A percentile compares a stretch with the other conserved stretches of the same genome.
phyloP scores from a whole-genome alignment of 2,329 filamentous ascomycete genomes.

The Cordyceps cateniannulata region DNA sequence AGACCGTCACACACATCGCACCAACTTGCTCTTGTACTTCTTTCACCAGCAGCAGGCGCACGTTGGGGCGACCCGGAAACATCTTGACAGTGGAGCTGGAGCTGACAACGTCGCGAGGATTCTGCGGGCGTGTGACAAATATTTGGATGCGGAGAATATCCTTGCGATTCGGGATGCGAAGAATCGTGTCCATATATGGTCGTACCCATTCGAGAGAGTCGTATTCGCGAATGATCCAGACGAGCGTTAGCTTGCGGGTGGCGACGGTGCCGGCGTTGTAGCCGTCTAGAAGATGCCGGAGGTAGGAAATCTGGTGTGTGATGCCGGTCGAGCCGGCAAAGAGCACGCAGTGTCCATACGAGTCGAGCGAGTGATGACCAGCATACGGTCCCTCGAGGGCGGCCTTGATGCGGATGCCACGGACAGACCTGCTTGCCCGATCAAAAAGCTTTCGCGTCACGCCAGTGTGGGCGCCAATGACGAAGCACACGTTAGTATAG shows the following conservation, averaged over 20 bases:
- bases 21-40: conserved; percentile 79
- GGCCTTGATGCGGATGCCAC: conserved; percentile 57
- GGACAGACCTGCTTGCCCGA: conserved; percentile 50
- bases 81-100: conserved; percentile 79
- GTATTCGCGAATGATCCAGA: conserved; percentile 89
- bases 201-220: conserved; percentile 91
- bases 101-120: conserved; percentile 72
- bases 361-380: conserved; percentile 76
- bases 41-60: conserved; percentile 69
- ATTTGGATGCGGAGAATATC: conserved; percentile 81
- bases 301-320: conserved; percentile 87
- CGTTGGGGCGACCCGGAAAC: conserved; percentile 82
- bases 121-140: conserved; percentile 83
- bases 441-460: conserved; percentile 79
- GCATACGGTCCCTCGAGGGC: conserved; percentile 88
- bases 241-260: conserved; percentile 71
- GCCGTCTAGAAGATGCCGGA: conserved; percentile 68
- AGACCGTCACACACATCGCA: conserved; percentile 81
- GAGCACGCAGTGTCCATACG: conserved; percentile 85
- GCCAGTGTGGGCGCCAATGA: conserved; percentile 82
- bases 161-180: conserved; percentile 72
- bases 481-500: conserved; percentile 62
- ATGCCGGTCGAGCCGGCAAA: conserved; percentile 93
- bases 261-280: conserved; percentile 67
- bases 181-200: conserved; percentile 70